phyloP scores from a whole-genome alignment of 2,329 filamentous ascomycete genomes.

The Colletotrichum sp. region DNA sequence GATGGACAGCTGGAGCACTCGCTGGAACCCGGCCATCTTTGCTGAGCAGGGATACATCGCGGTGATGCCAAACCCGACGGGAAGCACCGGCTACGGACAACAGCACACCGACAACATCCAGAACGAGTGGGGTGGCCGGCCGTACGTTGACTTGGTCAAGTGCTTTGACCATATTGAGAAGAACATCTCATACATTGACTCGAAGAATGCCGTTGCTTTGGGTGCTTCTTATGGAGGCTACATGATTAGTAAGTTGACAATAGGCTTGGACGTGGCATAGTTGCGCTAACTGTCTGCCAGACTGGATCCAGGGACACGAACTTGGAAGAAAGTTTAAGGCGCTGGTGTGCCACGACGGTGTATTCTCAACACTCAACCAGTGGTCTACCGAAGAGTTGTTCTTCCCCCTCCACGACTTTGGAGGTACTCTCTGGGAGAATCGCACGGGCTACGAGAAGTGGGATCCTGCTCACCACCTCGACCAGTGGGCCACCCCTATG shows the following conservation, averaged over 20 bases:
- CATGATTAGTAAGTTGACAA: slow-evolving; percentile 66
- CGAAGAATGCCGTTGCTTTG: slow-evolving; percentile 70
- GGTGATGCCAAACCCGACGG: slow-evolving; percentile 82
- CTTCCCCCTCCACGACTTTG: slow-evolving; percentile 73
- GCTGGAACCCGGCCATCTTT: slow-evolving; percentile 88
- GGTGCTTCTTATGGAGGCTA: slow-evolving; percentile 79
- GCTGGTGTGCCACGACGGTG: slow-evolving; percentile 86
- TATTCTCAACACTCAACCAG: slow-evolving; percentile 74
- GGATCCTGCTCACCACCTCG: slow-evolving; percentile 68
- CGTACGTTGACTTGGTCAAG: slow-evolving; percentile 82
- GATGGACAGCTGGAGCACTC: slow-evolving; percentile 77
- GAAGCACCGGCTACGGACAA: slow-evolving; percentile 83
- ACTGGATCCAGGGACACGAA: slow-evolving; percentile 90
- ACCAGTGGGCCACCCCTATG: slow-evolving; percentile 85
- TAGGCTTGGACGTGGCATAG: not conserved
- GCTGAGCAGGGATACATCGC: slow-evolving; percentile 89
- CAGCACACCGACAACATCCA: slow-evolving; percentile 77
- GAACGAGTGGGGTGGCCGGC: slow-evolving; percentile 82
- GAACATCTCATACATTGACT: slow-evolving; percentile 73
- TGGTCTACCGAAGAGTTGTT: slow-evolving; percentile 73
- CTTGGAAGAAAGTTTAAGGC: slow-evolving; percentile 87
- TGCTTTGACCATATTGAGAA: slow-evolving; percentile 77
- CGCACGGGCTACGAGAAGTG: slow-evolving; percentile 70
- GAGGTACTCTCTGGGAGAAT: slow-evolving; percentile 65
- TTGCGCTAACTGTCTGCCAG: slow-evolving; percentile 38